These are phyloP conservation scores for Fusarium sp. DNA, from an alignment of 2,329 filamentous ascomycete species.

Conservation along the genomic window DNA sequence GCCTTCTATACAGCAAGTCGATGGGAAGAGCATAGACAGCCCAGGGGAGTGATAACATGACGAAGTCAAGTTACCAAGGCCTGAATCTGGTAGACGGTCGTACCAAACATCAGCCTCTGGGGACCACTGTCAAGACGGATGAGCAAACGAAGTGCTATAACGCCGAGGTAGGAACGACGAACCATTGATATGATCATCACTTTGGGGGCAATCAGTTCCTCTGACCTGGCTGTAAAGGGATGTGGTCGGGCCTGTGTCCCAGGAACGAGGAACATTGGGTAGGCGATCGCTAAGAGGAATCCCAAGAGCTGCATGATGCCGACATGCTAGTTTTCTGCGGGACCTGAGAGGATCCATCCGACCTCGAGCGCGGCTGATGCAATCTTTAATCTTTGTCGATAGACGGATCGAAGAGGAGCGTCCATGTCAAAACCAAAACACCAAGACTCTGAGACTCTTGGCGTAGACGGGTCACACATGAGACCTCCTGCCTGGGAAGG, in stretches of 20 bases:
- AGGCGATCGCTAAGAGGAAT: conserved; percentile 12
- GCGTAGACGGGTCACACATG: conserved; percentile 22
- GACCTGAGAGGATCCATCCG: neutral
- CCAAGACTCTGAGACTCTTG: conserved; percentile 12
- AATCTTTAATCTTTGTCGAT: conserved; percentile 16
- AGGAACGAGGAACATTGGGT: conserved; percentile 1
- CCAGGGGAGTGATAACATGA: conserved; percentile 70
- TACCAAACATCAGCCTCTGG: conserved; percentile 74
- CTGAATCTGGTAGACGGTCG: conserved; percentile 57
- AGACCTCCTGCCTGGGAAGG: conserved; percentile 1
- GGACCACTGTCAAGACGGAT: conserved; percentile 62
- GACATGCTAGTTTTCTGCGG: neutral
- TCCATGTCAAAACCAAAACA: neutral
- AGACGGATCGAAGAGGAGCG: too few relatives aligned
- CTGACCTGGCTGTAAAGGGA: neutral
- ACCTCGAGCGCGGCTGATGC: neutral
- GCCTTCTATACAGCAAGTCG: conserved; percentile 72
- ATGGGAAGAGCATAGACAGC: conserved; percentile 73
- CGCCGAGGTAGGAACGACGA: conserved; percentile 31
- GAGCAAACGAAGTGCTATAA: neutral
- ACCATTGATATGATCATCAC: conserved; percentile 74
- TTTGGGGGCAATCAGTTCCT: conserved; percentile 62
- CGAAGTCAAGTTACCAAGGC: conserved; percentile 66
- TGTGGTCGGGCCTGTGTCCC: conserved; percentile 3
- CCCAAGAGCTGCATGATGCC: conserved; percentile 20